Conservation (phyloP, 768 basidiomycete species). For the Russula virescens region DNA sequence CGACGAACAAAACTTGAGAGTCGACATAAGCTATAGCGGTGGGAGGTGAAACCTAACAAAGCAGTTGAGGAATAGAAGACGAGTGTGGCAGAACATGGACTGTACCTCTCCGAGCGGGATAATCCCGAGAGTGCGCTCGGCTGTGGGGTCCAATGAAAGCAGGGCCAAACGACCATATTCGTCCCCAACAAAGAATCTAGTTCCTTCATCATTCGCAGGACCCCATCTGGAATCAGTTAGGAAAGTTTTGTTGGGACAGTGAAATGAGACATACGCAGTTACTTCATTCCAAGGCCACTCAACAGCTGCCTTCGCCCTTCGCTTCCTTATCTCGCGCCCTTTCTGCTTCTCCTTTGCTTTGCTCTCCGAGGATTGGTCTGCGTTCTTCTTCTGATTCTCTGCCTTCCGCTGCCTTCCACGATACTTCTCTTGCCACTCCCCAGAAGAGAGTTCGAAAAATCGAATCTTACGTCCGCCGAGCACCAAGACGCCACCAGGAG, state of each 20-base stretch:
- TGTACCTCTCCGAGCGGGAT: constrained; percentile 69
- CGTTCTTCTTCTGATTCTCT: constrained; percentile 46
- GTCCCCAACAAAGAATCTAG: constrained; percentile 61
- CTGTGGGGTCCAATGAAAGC: constrained; percentile 44
- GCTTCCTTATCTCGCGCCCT: constrained; percentile 47
- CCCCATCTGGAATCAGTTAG: constrained; percentile 41
- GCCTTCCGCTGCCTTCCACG: constrained; percentile 49
- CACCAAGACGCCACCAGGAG: constrained; percentile 65
- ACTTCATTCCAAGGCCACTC: constrained; percentile 77
- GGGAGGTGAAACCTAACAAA: constrained; percentile 57
- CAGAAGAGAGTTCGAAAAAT: constrained; percentile 52
- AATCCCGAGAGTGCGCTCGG: constrained; percentile 40
- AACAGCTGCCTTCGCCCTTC: constrained; percentile 50
- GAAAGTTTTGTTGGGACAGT: background rate
- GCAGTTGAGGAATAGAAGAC: constrained; percentile 11
- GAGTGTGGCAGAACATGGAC: background rate
- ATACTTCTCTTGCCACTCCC: constrained; percentile 45
- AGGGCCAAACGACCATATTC: constrained; percentile 63
- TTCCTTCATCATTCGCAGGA: constrained; percentile 40
- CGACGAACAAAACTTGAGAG: constrained; percentile 65
- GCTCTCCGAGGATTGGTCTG: constrained; percentile 36
- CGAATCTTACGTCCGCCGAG: constrained; percentile 62
- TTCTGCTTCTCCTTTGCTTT: constrained; percentile 53
- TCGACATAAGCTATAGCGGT: constrained; percentile 68
- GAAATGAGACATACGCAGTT: constrained; percentile 47